phyloP scores from a whole-genome alignment of 2,329 filamentous ascomycete species.

The Ophiocordyceps australis region DNA sequence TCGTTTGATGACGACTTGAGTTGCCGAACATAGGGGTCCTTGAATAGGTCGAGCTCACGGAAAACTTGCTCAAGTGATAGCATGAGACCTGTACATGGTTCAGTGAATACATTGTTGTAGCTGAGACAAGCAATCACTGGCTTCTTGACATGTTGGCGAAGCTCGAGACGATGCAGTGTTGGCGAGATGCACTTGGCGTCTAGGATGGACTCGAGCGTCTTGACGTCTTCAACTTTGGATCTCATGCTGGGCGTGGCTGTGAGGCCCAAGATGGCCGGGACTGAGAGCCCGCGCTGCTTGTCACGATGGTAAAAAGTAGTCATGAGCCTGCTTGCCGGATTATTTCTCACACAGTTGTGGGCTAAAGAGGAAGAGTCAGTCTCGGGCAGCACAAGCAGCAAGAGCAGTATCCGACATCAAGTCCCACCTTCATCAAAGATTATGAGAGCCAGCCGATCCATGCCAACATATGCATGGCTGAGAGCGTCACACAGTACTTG shows the following conservation, averaged over 20 bases:
- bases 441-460: constrained; percentile 46
- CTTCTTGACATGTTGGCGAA: constrained; percentile 49
- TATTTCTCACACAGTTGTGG: constrained; percentile 51
- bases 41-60: constrained; percentile 28
- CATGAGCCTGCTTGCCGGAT: constrained; percentile 57
- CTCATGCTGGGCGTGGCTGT: constrained; percentile 63
- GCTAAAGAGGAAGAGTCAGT: too few relatives aligned
- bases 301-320: constrained; percentile 44
- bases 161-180: constrained; percentile 46
- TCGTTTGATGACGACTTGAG: too few relatives aligned
- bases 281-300: constrained; percentile 14
- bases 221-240: constrained; percentile 33
- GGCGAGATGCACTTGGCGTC: constrained; percentile 54
- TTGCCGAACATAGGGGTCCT: constrained; percentile 44
- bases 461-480: constrained; percentile 51
- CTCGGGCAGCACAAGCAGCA: too few relatives aligned
- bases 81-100: constrained; percentile 18
- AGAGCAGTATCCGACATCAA: too few relatives aligned
- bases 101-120: constrained; percentile 9
- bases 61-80: constrained; percentile 21
- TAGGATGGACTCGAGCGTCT: constrained; percentile 49
- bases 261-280: constrained; percentile 58
- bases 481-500: constrained; percentile 60
- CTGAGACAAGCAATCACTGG: constrained; percentile 30
- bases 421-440: constrained; percentile 85